Base-by-base conservation (phyloP, 2,329 filamentous ascomycete genomes). In the Neurospora crassa region DNA sequence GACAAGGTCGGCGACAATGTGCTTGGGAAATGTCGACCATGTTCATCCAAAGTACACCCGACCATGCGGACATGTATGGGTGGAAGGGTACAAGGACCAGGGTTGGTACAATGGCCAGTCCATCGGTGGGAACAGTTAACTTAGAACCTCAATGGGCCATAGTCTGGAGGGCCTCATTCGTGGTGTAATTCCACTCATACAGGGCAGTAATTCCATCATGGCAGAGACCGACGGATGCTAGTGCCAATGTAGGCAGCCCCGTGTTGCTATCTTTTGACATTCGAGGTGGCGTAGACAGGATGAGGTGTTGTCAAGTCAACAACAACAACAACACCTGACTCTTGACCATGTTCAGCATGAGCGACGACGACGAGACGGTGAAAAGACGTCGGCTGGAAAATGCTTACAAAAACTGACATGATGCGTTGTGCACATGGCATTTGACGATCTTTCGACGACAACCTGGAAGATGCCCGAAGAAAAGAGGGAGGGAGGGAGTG, bases 1-100 rank as follows among this genome's bases (percentile, higher is more conserved):
- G 68, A 71, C 67, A 47, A 72, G 69, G 68, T 72, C 72, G 72
- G 71, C 71, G 70, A 63, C 20, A 71, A 71, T 63, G 29, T 63
- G 53, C 53, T 63, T 63, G 53, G 53, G 53, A 63, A 63, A 63
- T 63, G 53, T 63, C 53, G 24, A 59, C 24, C 24, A 59, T 34
- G 53, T 59, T 14, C 34, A 63, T 18, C 53, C 53, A 63, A 63
- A 8, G 24, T 63, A 59, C 47, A 59, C 7, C 34, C 34, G 34
- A 37, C 47, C 47, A 14, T 34, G 53, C 24, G 29, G 53, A 34
- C 53, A 18, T 63, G 53, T 63, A 63, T 34, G 53, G 53, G 53
- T 34, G 53, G 53, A 63, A 63, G 47, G 53, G 53, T 37, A 63
- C 53, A 63, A 63, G 53, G 53, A 16, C 53, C 53, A 63, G 53